phyloP scores from a whole-genome alignment of 2,329 filamentous ascomycete species.

The Metarhizium brunneum region DNA sequence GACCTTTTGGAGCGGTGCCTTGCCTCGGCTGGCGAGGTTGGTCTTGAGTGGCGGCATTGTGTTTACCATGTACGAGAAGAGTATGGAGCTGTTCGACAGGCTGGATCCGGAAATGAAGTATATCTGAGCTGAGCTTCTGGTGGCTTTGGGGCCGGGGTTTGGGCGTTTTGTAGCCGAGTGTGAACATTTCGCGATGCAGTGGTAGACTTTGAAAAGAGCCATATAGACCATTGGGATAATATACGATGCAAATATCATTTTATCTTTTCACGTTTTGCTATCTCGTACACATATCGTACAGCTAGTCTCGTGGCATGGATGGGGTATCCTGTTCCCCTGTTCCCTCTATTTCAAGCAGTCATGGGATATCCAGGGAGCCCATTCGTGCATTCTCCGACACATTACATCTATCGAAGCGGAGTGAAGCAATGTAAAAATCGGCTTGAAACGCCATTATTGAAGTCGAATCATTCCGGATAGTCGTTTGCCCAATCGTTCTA shows the following conservation, averaged over 20 bases:
- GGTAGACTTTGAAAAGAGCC: background rate
- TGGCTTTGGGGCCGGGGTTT: background rate
- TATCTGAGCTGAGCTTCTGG: conserved; percentile 40
- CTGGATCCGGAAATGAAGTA: conserved; percentile 79
- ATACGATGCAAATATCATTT: conserved; percentile 2
- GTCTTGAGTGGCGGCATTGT: conserved; percentile 94
- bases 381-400: background rate
- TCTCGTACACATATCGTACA: conserved; percentile 9
- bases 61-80: conserved; percentile 98
- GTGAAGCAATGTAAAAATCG: background rate
- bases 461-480: conserved; percentile 52
- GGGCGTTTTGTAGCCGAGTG: background rate
- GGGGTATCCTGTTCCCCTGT: conserved; percentile 5
- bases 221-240: background rate
- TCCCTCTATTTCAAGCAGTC: background rate
- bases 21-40: conserved; percentile 75
- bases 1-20: conserved; percentile 88
- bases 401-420: background rate
- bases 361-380: background rate
- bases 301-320: background rate
- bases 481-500: conserved; percentile 41
- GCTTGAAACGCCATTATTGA: conserved; percentile 25
- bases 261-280: conserved; percentile 7
- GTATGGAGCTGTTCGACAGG: conserved; percentile 74
- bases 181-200: background rate